Evolutionary conservation across 805 yeast species (phyloP).

Genomic region (Ogataea zsoltii): DNA sequence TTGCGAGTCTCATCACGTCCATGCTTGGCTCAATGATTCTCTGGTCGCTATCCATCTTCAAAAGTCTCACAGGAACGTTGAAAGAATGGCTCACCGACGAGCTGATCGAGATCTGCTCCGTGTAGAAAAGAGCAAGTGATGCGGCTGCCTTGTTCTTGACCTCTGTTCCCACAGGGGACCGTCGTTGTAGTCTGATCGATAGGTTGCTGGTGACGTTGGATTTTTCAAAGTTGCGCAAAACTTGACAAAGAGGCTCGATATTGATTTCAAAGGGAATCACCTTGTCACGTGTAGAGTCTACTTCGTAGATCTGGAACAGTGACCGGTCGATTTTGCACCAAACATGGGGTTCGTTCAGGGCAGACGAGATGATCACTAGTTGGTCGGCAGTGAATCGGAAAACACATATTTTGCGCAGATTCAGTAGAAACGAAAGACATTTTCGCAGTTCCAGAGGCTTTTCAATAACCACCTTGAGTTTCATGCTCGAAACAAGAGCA

Average conservation of each 20-base stretch:
- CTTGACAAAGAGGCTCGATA: conserved; percentile 58
- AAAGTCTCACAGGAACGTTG: conserved; percentile 67
- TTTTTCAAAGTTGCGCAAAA: conserved; percentile 55
- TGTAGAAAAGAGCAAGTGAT: conserved; percentile 54
- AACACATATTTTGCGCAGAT: conserved; percentile 55
- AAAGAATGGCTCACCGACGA: conserved; percentile 62
- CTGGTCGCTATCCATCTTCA: conserved; percentile 55
- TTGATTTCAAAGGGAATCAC: conserved; percentile 61
- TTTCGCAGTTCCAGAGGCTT: conserved; percentile 26
- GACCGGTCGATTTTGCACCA: conserved; percentile 59
- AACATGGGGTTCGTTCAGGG: conserved; percentile 60
- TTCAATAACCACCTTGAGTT: conserved; percentile 27
- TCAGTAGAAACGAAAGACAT: conserved; percentile 31
- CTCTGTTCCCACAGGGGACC: conserved; percentile 22
- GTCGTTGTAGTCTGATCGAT: conserved; percentile 51
- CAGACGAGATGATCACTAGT: conserved; percentile 52
- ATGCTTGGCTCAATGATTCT: conserved; percentile 64
- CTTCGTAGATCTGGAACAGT: conserved; percentile 50
- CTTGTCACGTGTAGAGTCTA: conserved; percentile 53
- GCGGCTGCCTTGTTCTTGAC: conserved; percentile 39
- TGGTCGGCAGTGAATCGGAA: conserved; percentile 53
- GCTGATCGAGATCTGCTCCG: conserved; percentile 42
- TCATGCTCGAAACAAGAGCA: conserved; percentile 19
- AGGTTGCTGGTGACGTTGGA: conserved; percentile 50
- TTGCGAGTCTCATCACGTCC: conserved; percentile 52